Percentiles rank a stretch among this genome's conserved stretches.
Evolutionary conservation across 805 yeast species (phyloP).

Genomic region (Yamadazyma insecticola): DNA sequence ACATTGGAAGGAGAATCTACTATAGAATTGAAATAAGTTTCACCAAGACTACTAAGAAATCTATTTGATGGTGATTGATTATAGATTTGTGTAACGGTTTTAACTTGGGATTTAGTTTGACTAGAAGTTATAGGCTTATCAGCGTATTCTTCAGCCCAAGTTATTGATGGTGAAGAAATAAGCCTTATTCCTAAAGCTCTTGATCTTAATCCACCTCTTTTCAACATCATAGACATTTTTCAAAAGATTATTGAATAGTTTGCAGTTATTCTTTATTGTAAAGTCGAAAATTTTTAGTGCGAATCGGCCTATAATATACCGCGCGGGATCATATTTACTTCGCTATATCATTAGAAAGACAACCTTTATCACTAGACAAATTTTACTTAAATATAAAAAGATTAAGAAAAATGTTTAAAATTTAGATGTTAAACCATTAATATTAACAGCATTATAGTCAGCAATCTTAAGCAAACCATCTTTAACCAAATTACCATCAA

Average conservation of each 20-base stretch:
- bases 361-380: not conserved
- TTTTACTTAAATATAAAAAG: not conserved
- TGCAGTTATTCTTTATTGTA: not conserved
- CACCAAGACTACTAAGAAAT: slow-evolving; percentile 11
- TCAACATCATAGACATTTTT: not conserved
- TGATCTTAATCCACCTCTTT: no score
- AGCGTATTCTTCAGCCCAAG: no score
- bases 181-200: no score
- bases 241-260: slow-evolving; percentile 2
- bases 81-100: slow-evolving; percentile 1
- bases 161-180: no score
- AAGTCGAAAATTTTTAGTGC: no score
- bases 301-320: no score
- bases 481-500: slow-evolving; percentile 31
- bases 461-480: slow-evolving; percentile 53
- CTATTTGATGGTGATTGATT: slow-evolving; percentile 2
- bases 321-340: no score
- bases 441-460: slow-evolving; percentile 35
- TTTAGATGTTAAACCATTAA: slow-evolving; percentile 5
- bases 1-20: slow-evolving; percentile 4
- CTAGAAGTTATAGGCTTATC: no score
- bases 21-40: slow-evolving; percentile 10
- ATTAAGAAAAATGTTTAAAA: not conserved
- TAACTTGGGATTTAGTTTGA: no score
- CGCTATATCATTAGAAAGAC: no score